phyloP scores from a whole-genome alignment of 768 basidiomycete species.

The Coprinopsis cinerea region DNA sequence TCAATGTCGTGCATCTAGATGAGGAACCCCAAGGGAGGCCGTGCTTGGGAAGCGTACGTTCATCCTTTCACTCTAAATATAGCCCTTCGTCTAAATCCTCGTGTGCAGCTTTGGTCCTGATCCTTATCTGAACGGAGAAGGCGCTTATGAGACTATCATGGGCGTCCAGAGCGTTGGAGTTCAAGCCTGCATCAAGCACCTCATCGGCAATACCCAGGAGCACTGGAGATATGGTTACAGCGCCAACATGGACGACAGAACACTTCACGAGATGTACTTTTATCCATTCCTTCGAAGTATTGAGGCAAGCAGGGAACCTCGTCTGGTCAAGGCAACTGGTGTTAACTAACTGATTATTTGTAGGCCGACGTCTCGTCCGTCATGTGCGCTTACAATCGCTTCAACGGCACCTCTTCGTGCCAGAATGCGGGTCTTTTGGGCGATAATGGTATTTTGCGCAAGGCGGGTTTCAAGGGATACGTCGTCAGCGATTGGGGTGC shows the following conservation, averaged over 20 bases:
- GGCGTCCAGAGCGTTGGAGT: constrained; percentile 59
- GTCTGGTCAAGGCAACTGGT: neutral
- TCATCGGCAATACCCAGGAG: constrained; percentile 45
- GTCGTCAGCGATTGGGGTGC: constrained; percentile 53
- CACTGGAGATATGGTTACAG: constrained; percentile 43
- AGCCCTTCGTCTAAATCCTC: neutral
- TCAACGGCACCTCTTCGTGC: constrained; percentile 60
- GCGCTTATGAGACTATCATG: constrained; percentile 50
- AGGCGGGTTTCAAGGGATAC: constrained; percentile 39
- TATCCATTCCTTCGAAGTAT: constrained; percentile 47
- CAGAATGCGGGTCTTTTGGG: constrained; percentile 49
- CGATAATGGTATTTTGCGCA: constrained; percentile 31
- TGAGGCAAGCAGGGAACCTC: constrained; percentile 27
- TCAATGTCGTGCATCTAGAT: constrained; percentile 25
- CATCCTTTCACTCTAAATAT: neutral
- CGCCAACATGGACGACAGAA: constrained; percentile 52
- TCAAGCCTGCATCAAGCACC: constrained; percentile 53
- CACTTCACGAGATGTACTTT: constrained; percentile 46
- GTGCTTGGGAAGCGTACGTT: constrained; percentile 42
- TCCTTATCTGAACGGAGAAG: constrained; percentile 60
- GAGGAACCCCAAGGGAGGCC: constrained; percentile 46
- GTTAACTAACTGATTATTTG: neutral
- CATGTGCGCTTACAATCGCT: constrained; percentile 49
- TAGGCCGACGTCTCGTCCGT: constrained; percentile 45
- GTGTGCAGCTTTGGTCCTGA: constrained; percentile 45